Base-by-base conservation (phyloP, 2,329 filamentous ascomycete species). In the Arthrobotrys entomopaga region DNA sequence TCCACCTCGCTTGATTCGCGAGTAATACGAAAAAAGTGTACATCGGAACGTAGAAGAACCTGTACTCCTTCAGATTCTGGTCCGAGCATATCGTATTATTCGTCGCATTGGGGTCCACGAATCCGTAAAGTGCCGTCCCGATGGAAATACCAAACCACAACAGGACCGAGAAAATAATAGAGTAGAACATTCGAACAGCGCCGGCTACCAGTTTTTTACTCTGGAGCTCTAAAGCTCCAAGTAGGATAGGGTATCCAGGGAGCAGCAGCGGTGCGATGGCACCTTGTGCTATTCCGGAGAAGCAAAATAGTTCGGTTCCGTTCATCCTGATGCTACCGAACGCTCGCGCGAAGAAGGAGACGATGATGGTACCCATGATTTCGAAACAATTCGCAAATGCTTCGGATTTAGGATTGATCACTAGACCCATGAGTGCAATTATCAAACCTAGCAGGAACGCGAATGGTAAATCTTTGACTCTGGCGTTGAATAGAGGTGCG, bases 401-500 rank as follows among this genome's bases (percentile, higher is more conserved):
- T 53, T 91, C 88, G 15, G 91, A 94, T n/a, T 85, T 87, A 0
- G 92, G 91, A 0, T 91, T 89, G 2, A 92, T 83, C 29, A 92
- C 86, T 6, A 94, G 86, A 78, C 95, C 91, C 60, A 96, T 83
- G 65, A 89, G 82, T 0, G 91, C 92, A 0, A 96, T 85, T 15
- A 93, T 82, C 79, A 87, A 89, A 1, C 92, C 92, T 0, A 96
- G 85, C 0, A 92, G 65, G 80, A 95, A 95, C 16, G 89, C 88
- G 24, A 94, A 86, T 0, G 91, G 91, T 71, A 95, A 83, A 80
- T 96, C 92, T 78, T 94, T 90, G 48, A 89, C 87, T 2, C 91
- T 86, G 1, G 90, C 91, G 64, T 89, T 84, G 79, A 96, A 96
- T 78, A 95, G 94, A 0, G 91, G 91, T 0, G 90, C 91, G 0